phyloP scores from a whole-genome alignment of 768 basidiomycete species.

The Lanmaoa pseudosensibilis region DNA sequence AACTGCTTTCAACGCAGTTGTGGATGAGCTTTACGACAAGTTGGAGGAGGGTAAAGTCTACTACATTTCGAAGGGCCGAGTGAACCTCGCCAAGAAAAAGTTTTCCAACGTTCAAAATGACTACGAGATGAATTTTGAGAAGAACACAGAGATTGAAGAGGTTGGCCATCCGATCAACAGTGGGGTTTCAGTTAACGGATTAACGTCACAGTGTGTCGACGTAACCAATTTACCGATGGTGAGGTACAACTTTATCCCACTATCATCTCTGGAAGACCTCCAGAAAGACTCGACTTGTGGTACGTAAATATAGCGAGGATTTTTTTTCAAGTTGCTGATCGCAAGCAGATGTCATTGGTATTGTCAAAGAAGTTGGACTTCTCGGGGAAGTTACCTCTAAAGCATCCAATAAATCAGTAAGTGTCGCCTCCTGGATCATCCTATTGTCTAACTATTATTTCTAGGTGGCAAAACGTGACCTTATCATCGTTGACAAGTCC shows the following conservation, averaged over 20 bases:
- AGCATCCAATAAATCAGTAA: constrained; percentile 60
- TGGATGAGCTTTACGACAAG: constrained; percentile 79
- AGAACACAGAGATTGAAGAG: constrained; percentile 81
- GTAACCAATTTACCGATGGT: constrained; percentile 71
- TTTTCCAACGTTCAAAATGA: constrained; percentile 89
- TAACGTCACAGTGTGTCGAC: constrained; percentile 70
- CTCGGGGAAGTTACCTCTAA: constrained; percentile 74
- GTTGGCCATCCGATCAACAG: constrained; percentile 38
- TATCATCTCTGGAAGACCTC: constrained; percentile 59
- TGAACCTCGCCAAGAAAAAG: constrained; percentile 96
- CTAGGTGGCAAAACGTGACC: constrained; percentile 85
- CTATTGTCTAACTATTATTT: constrained; percentile 2
- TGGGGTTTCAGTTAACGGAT: constrained; percentile 5
- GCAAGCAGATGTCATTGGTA: constrained; percentile 74
- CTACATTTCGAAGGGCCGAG: constrained; percentile 83
- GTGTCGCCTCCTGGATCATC: not conserved
- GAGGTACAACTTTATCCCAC: constrained; percentile 77
- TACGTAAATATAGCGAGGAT: constrained; percentile 36
- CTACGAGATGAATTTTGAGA: constrained; percentile 89
- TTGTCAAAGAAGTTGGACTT: constrained; percentile 78
- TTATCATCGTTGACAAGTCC: constrained; percentile 84
- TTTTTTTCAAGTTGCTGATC: not conserved
- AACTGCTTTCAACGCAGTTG: constrained; percentile 86
- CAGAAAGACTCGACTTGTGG: constrained; percentile 84
- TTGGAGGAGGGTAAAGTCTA: constrained; percentile 93